These are phyloP conservation scores for Lasiodiplodia sp. DNA, from an alignment of 2,329 filamentous ascomycete species.

Conservation along the genomic window DNA sequence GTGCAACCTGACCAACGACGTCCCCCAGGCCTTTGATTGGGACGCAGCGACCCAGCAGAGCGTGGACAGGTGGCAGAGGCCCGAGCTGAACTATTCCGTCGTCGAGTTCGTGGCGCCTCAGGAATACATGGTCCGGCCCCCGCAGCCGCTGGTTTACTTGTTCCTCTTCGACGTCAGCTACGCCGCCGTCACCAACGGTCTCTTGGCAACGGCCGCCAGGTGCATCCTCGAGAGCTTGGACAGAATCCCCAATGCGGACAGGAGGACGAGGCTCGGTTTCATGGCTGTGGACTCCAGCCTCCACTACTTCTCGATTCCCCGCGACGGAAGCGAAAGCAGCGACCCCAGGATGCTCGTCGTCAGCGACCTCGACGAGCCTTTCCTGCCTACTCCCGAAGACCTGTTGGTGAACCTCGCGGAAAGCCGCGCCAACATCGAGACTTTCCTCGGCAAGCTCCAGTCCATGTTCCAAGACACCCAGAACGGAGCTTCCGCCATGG, in stretches of 20 bases:
- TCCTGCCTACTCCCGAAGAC: slow-evolving; percentile 91
- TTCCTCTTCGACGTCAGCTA: slow-evolving; percentile 97
- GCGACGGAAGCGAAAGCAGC: slow-evolving; percentile 82
- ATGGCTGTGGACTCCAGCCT: slow-evolving; percentile 93
- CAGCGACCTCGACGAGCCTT: slow-evolving; percentile 94
- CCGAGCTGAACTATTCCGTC: slow-evolving; percentile 94
- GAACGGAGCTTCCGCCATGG: slow-evolving; percentile 90
- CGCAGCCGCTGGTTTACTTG: slow-evolving; percentile 92
- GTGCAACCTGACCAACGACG: slow-evolving; percentile 98
- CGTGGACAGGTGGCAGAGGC: slow-evolving; percentile 88
- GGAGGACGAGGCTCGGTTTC: slow-evolving; percentile 90
- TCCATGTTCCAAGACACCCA: slow-evolving; percentile 97
- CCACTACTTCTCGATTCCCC: slow-evolving; percentile 94
- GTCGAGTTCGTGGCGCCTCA: slow-evolving; percentile 98
- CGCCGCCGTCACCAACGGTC: slow-evolving; percentile 84
- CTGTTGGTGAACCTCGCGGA: slow-evolving; percentile 88
- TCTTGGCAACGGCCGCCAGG: slow-evolving; percentile 88
- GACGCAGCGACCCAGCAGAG: slow-evolving; percentile 90
- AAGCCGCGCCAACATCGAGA: slow-evolving; percentile 88
- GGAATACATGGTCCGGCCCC: slow-evolving; percentile 98
- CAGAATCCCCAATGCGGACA: slow-evolving; percentile 96
- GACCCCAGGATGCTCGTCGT: slow-evolving; percentile 93
- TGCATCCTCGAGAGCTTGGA: slow-evolving; percentile 95
- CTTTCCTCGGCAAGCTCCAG: slow-evolving; percentile 87
- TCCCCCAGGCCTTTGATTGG: slow-evolving; percentile 99